Conservation (phyloP, 306 rosid species). For the Dryas octopetala region DNA sequence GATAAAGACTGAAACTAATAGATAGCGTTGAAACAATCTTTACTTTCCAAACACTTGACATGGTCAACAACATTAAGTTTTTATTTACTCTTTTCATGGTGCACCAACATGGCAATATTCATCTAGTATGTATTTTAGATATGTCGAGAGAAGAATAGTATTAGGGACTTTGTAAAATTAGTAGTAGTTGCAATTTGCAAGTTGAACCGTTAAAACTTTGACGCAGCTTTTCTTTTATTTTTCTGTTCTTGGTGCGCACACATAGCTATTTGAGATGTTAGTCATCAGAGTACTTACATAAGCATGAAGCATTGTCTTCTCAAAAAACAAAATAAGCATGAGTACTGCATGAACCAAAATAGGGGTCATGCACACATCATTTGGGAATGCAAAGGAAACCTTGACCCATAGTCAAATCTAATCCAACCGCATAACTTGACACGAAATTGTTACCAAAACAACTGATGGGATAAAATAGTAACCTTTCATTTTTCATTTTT, state of each 20-base stretch:
- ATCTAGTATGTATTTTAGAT: not conserved
- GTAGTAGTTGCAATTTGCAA: not conserved
- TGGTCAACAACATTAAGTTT: not conserved
- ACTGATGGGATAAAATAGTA: not conserved
- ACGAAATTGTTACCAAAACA: not conserved
- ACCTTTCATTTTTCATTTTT: not conserved
- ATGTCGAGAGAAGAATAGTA: not conserved
- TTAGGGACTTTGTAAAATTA: too few species aligned
- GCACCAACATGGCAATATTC: too few species aligned
- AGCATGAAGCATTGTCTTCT: too few species aligned
- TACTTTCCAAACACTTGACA: slow-evolving; percentile 7
- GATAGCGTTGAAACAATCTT: not conserved
- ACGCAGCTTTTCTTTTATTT: too few species aligned
- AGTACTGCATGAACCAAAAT: too few species aligned
- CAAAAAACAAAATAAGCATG: too few species aligned
- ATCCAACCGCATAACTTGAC: not conserved
- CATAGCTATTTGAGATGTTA: too few species aligned
- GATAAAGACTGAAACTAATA: not conserved
- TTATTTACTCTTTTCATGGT: not conserved
- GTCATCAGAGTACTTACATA: too few species aligned
- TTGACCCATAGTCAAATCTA: not conserved
- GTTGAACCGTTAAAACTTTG: not conserved
- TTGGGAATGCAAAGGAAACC: not conserved
- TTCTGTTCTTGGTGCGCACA: too few species aligned
- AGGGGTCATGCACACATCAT: not conserved